phyloP scores from a whole-genome alignment of 1,284 basidiomycete genomes.

The Ganoderma leucocontextum region DNA sequence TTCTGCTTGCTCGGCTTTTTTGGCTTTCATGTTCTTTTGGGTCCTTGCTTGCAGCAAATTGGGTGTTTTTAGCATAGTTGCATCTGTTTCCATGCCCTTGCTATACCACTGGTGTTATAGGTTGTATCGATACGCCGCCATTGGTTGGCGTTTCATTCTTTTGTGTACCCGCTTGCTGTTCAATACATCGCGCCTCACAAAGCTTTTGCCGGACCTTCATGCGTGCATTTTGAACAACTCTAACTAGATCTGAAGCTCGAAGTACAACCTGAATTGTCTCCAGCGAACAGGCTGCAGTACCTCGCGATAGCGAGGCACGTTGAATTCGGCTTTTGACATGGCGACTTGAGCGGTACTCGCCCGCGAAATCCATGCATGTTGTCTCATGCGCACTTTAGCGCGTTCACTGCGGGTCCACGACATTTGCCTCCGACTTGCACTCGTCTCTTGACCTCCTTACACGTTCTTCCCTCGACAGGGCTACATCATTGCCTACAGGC shows the following conservation, averaged over 20 bases:
- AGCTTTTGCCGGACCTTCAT: not conserved
- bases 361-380: too few relatives aligned
- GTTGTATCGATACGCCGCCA: conserved; percentile 28
- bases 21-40: conserved; percentile 11
- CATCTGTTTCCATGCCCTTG: conserved; percentile 2
- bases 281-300: too few relatives aligned
- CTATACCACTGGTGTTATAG: conserved; percentile 20
- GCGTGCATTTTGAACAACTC: not conserved
- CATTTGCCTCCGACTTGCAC: too few relatives aligned
- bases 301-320: too few relatives aligned
- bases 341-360: too few relatives aligned
- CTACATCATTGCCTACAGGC: too few relatives aligned
- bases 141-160: conserved; percentile 17
- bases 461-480: too few relatives aligned
- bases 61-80: conserved; percentile 17
- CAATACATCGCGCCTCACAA: conserved; percentile 17
- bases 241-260: too few relatives aligned
- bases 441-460: not conserved
- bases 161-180: conserved; percentile 23
- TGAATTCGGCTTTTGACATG: too few relatives aligned
- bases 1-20: conserved; percentile 2
- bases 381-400: too few relatives aligned
- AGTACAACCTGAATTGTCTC: too few relatives aligned
- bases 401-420: too few relatives aligned
- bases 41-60: conserved; percentile 28